phyloP scores from a whole-genome alignment of 768 basidiomycete species.

The Roridomyces roridus region DNA sequence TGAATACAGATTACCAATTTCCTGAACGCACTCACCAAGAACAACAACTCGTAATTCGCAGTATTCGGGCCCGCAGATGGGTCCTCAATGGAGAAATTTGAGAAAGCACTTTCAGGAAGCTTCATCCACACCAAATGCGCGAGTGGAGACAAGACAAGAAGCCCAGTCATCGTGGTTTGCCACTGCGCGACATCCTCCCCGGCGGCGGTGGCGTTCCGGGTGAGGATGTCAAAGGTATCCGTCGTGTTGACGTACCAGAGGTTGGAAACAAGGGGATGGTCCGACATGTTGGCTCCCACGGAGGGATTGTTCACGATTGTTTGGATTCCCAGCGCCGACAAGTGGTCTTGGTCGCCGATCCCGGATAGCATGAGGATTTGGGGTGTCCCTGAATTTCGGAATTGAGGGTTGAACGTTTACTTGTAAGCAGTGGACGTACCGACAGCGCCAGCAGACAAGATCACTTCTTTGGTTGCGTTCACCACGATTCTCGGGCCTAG shows the following conservation, averaged over 20 bases:
- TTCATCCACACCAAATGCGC: constrained; percentile 14
- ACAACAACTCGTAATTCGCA: constrained; percentile 28
- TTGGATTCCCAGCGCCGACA: constrained; percentile 20
- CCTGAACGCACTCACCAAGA: constrained; percentile 21
- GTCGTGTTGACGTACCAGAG: constrained; percentile 26
- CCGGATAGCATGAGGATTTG: constrained; percentile 30
- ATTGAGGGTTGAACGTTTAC: too few species aligned
- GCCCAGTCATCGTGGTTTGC: constrained; percentile 23
- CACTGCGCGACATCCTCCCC: constrained; percentile 15
- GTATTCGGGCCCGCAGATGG: constrained; percentile 29
- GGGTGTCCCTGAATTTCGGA: constrained; percentile 20
- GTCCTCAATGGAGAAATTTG: constrained; percentile 19
- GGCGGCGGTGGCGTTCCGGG: constrained; percentile 15
- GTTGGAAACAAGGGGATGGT: constrained; percentile 21
- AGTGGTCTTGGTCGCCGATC: constrained; percentile 22
- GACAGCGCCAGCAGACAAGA: constrained; percentile 36
- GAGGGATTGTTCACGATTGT: constrained; percentile 25
- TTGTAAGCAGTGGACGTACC: constrained; percentile 26
- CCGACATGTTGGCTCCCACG: constrained; percentile 28
- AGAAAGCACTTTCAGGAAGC: constrained; percentile 3
- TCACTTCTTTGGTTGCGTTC: constrained; percentile 32
- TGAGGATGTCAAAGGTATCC: constrained; percentile 20
- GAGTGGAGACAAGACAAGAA: constrained; percentile 11
- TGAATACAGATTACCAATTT: too few species aligned
- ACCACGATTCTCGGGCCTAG: constrained; percentile 13